Evolutionary conservation across 2,329 filamentous ascomycete genomes (phyloP).

Genomic region (Sporothrix phasma): DNA sequence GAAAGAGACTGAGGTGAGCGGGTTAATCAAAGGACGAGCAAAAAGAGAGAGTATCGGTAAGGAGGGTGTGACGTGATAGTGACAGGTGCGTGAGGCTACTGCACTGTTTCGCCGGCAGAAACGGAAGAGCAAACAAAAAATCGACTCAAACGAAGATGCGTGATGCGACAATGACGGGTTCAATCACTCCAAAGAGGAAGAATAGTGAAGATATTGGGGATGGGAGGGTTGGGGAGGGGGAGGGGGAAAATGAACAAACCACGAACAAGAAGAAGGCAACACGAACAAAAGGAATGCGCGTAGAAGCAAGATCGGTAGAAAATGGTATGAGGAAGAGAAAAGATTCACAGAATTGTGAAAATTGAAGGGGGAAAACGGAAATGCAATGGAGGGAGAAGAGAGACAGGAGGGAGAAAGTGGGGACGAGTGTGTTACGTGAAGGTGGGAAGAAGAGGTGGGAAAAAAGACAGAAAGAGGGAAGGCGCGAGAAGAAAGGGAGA

Average conservation of each 20-base stretch:
- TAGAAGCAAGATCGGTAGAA: conserved; percentile 1
- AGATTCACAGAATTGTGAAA: conserved; percentile 2
- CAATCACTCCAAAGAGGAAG: conserved; percentile 5
- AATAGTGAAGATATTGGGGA: conserved; percentile 1
- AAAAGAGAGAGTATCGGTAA: not conserved
- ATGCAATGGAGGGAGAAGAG: conserved; percentile 11
- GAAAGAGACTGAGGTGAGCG: not conserved
- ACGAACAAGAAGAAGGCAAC: conserved; percentile 11
- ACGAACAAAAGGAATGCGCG: conserved; percentile 11
- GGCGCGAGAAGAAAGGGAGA: not conserved
- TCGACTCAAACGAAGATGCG: conserved; percentile 4
- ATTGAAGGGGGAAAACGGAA: conserved; percentile 7
- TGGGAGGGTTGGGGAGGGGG: not conserved
- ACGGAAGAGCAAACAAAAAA: conserved; percentile 1
- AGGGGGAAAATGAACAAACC: conserved; percentile 3
- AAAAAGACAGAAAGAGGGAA: not conserved
- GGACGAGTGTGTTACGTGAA: not conserved
- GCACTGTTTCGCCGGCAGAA: not conserved
- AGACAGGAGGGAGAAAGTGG: not conserved
- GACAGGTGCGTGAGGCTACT: not conserved
- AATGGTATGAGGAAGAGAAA: not conserved
- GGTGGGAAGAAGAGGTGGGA: not conserved
- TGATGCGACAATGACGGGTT: conserved; percentile 12
- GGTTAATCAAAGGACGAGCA: too few relatives aligned
- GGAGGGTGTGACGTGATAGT: not conserved